These are phyloP conservation scores for Cenchrus purpureus DNA, from an alignment of 176 grass and related monocot species.

Conservation along the genomic window DNA sequence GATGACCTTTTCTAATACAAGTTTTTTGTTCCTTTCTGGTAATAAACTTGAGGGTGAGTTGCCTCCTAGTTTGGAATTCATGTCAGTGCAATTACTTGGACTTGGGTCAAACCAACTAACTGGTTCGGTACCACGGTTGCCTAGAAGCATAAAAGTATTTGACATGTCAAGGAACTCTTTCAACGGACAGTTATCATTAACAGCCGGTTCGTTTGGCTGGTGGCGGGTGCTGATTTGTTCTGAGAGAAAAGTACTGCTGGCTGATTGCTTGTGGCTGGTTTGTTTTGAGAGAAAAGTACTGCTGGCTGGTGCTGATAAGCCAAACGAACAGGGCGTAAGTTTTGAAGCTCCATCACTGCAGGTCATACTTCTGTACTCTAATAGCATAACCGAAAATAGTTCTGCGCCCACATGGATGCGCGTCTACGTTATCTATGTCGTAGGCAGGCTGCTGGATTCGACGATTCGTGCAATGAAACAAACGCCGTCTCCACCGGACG, in stretches of 20 bases:
- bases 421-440: no score
- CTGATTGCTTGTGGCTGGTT: no score
- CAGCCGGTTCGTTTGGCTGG: no score
- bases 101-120: constrained; percentile 15
- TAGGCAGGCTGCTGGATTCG: no score
- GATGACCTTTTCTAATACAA: neutral
- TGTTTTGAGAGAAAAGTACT: no score
- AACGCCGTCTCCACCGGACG: no score
- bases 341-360: constrained; percentile 6
- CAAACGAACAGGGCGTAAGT: no score
- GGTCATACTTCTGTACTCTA: neutral
- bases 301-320: no score
- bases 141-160: constrained; percentile 16
- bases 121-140: neutral
- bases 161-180: constrained; percentile 32
- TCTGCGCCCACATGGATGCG: no score
- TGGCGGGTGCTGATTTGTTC: no score
- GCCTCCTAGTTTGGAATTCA: constrained; percentile 22
- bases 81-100: neutral
- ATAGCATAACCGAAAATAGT: neutral
- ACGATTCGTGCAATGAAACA: no score
- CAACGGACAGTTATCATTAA: constrained; percentile 10
- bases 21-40: neutral
- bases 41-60: constrained; percentile 36
- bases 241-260: no score